phyloP scores from a whole-genome alignment of 108 stramenopile genomes.

The Mediolabrus comicus region DNA sequence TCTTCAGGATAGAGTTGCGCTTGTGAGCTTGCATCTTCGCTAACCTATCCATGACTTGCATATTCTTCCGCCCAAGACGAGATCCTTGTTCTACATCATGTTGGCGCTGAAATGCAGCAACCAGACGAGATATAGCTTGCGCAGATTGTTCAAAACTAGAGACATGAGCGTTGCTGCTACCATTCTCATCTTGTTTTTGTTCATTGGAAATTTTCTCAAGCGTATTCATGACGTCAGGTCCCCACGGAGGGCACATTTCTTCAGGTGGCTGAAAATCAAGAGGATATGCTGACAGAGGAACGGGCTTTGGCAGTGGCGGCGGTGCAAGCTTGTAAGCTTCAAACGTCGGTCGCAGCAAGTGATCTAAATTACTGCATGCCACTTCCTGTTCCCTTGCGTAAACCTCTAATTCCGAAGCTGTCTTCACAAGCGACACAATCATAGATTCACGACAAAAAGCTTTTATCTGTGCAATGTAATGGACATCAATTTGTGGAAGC shows the following conservation, averaged over 20 bases:
- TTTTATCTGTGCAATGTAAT: slow-evolving; percentile 81
- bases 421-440: slow-evolving; percentile 73
- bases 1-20: slow-evolving; percentile 51
- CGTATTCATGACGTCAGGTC: slow-evolving; percentile 67
- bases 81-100: slow-evolving; percentile 84
- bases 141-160: slow-evolving; percentile 35
- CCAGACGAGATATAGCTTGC: slow-evolving; percentile 55
- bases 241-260: slow-evolving; percentile 81
- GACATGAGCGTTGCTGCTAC: slow-evolving; percentile 1
- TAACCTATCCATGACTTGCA: slow-evolving; percentile 88
- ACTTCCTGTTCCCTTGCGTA: slow-evolving; percentile 83
- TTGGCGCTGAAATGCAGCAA: slow-evolving; percentile 73
- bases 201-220: slow-evolving; percentile 54
- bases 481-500: slow-evolving; percentile 80
- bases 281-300: slow-evolving; percentile 78
- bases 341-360: slow-evolving; percentile 66
- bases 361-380: slow-evolving; percentile 75
- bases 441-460: slow-evolving; percentile 74
- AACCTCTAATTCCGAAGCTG: slow-evolving; percentile 80
- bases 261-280: slow-evolving; percentile 81
- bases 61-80: slow-evolving; percentile 83
- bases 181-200: slow-evolving; percentile 8
- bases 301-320: slow-evolving; percentile 58
- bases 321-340: slow-evolving; percentile 57
- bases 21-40: slow-evolving; percentile 86